A percentile compares a stretch with the other conserved stretches of the same genome.
Evolutionary conservation across 164 flowering plant genomes (phyloP).

Genomic region (Magnolia officinalis): DNA sequence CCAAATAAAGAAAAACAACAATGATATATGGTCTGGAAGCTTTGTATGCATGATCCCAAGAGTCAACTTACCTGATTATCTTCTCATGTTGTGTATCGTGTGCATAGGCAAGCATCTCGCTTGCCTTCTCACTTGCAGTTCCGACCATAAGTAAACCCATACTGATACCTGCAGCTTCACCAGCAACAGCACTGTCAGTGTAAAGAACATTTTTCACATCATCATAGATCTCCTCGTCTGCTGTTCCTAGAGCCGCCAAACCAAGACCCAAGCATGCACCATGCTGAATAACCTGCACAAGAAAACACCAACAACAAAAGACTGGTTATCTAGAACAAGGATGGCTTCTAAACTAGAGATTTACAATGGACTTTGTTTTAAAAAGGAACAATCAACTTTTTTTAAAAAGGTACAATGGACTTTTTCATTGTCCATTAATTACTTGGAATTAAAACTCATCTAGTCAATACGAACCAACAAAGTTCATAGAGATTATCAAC

Average conservation of each 20-base stretch:
- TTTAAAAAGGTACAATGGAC: no score
- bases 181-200: constrained; percentile 91
- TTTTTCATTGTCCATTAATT: no score
- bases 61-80: constrained; percentile 60
- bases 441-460: no score
- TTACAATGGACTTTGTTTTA: no score
- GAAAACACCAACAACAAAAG: background rate
- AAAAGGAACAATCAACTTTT: no score
- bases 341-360: no score
- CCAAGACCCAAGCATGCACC: constrained; percentile 96
- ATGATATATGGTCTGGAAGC: no score
- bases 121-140: constrained; percentile 90
- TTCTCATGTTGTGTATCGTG: constrained; percentile 97
- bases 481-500: no score
- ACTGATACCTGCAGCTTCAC: constrained; percentile 93
- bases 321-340: no score
- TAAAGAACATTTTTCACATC: constrained; percentile 76
- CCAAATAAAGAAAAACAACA: background rate
- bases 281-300: constrained; percentile 84
- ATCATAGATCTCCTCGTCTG: constrained; percentile 89
- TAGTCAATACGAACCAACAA: no score
- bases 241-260: constrained; percentile 85
- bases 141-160: constrained; percentile 96
- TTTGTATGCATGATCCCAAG: background rate
- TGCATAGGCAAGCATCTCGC: constrained; percentile 92